Conservation (phyloP, 148 eudicot species). For the Chenopodium quinoa region DNA sequence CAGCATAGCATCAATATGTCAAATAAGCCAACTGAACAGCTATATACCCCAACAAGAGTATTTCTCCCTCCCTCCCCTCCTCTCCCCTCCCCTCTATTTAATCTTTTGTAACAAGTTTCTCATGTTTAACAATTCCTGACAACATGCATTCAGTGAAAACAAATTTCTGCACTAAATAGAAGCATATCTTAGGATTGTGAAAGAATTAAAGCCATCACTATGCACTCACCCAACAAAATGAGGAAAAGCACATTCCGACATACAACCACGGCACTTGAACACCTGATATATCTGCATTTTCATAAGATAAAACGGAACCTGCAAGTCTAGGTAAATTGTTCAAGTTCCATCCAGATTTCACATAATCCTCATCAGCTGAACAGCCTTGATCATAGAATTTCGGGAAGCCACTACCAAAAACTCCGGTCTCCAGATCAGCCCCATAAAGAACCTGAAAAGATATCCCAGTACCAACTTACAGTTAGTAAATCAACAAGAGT, state of each 20-base stretch:
- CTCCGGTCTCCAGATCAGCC: conserved; percentile 94
- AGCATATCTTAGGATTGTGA: not conserved
- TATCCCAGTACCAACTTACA: conserved; percentile 15
- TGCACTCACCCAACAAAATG: conserved; percentile 95
- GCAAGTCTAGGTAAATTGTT: conserved; percentile 95
- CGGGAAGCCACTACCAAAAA: conserved; percentile 94
- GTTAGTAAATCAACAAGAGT: not conserved
- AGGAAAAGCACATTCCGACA: conserved; percentile 99
- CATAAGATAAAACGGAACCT: conserved; percentile 90
- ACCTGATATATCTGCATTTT: conserved; percentile 90
- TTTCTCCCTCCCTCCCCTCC: not conserved
- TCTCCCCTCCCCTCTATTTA: too few relatives aligned
- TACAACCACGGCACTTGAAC: conserved; percentile 98
- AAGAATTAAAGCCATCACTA: not conserved
- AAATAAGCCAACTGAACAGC: not conserved
- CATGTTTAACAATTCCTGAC: not conserved
- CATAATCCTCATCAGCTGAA: conserved; percentile 54
- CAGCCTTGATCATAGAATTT: conserved; percentile 46
- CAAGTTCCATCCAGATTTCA: conserved; percentile 92
- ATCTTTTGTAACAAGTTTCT: not conserved
- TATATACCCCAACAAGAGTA: not conserved
- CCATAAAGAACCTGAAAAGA: conserved; percentile 85
- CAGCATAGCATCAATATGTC: not conserved
- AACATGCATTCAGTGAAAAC: not conserved
- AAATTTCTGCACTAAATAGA: not conserved